Base-by-base conservation (phyloP, 768 basidiomycete genomes). In the Suillus hirtellus region DNA sequence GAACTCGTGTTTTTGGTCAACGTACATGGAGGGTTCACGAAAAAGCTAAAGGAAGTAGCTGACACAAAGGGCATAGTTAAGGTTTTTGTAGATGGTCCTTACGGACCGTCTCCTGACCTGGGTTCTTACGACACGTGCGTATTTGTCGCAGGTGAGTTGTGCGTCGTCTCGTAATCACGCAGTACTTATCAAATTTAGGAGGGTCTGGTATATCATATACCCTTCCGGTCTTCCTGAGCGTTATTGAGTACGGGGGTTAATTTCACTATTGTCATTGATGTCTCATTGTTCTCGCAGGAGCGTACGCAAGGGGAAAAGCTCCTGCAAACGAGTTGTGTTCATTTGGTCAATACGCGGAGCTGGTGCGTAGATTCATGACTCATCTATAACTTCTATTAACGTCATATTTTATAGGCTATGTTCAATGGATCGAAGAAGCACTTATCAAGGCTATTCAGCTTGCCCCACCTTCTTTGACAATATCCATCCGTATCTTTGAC, bases 11-110 rank as follows among this genome's bases (percentile, higher is more conserved):
- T 88, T 73, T 74, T 88, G 62, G 72, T 88, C 60, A 78, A 84
- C 38, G 84, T 83, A 6, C 77, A 81, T 31, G 72, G 78, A 21
- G 87, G 88, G 0, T 83, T 87, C 70, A 88, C 87, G 0, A 75
- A 77, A 66, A 73, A 76, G 8, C 73, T 85, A 12, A 65, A 74
- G 21, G 68, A 76, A 5, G 70, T 63, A 2, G 77, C 75, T 12
- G 49, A 54, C 27, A 66, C 52, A 35, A 69, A 70, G 9, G 68
- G 67, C 21, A 67, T 68, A 46, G 69, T 82, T 38, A 75, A 75
- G 37, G 83, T 82, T 9, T 77, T 82, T 53, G 63, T 89, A 1
- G 77, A 73, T 46, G 82, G 82, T 0, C 81, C 82, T 10, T 83
- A 82, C 68, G 79, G 82, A 31, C 68, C 73, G 1, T 76, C 79